These are phyloP conservation scores for Potentilla sterilis DNA, from an alignment of 306 rosid species.

Conservation along the genomic window DNA sequence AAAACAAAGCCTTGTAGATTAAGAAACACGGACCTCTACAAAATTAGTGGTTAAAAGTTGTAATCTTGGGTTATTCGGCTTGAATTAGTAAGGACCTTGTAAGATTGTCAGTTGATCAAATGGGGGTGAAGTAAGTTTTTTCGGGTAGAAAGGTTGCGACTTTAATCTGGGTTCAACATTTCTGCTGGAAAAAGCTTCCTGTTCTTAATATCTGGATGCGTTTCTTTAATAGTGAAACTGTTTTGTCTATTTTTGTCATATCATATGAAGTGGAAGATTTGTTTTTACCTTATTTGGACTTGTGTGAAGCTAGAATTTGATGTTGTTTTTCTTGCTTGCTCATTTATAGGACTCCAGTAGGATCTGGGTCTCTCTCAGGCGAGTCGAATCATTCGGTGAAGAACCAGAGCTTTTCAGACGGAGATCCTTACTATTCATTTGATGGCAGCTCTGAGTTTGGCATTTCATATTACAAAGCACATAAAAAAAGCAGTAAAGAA, in stretches of 20 bases:
- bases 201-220: not conserved
- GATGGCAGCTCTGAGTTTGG: constrained; percentile 59
- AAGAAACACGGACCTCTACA: constrained; percentile 13
- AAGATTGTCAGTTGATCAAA: not conserved
- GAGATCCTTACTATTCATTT: constrained; percentile 45
- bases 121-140: not conserved
- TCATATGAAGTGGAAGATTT: not conserved
- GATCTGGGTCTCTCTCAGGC: constrained; percentile 59
- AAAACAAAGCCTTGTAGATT: constrained; percentile 17
- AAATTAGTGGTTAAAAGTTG: not conserved
- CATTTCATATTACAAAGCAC: constrained; percentile 55
- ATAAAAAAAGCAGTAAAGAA: constrained; percentile 32
- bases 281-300: constrained; percentile 13
- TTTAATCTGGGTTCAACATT: not conserved
- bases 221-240: not conserved
- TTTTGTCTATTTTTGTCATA: not conserved
- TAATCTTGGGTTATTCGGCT: constrained; percentile 13
- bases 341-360: constrained; percentile 69
- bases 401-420: constrained; percentile 43
- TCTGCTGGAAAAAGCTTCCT: not conserved
- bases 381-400: constrained; percentile 58
- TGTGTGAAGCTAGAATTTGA: constrained; percentile 28
- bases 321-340: constrained; percentile 30
- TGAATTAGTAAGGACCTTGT: not conserved
- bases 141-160: not conserved